These are phyloP conservation scores for Didymellaceae sp. DNA, from an alignment of 2,329 filamentous ascomycete species.

Conservation along the genomic window DNA sequence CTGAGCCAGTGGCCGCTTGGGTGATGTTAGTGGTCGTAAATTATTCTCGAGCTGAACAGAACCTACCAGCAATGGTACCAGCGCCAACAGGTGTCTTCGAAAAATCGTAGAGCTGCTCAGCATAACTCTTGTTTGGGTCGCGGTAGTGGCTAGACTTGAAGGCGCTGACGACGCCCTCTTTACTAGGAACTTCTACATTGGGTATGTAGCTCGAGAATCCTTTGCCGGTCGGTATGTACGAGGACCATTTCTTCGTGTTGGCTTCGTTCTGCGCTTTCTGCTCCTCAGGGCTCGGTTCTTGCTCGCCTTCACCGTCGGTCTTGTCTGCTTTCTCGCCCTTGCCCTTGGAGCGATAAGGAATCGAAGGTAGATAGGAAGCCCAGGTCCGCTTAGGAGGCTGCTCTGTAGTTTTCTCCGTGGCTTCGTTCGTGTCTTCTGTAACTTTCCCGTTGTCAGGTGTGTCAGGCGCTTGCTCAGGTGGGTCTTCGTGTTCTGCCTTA, in stretches of 20 bases:
- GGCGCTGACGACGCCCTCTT: conserved; percentile 52
- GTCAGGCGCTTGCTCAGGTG: conserved; percentile 41
- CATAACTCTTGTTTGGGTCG: conserved; percentile 57
- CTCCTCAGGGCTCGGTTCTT: conserved; percentile 34
- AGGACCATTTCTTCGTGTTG: conserved; percentile 52
- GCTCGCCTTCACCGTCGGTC: conserved; percentile 20
- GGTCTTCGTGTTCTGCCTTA: conserved; percentile 20
- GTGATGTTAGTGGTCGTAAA: neutral
- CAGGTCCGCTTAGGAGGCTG: conserved; percentile 43
- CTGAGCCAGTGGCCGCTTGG: conserved; percentile 54
- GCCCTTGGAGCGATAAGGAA: conserved; percentile 45
- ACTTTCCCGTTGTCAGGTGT: conserved; percentile 31
- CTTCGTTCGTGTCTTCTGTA: conserved; percentile 13
- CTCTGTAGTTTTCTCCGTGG: conserved; percentile 16
- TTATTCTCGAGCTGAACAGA: neutral
- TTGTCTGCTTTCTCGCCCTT: conserved; percentile 26
- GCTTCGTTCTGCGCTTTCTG: conserved; percentile 45
- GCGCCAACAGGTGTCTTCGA: conserved; percentile 59
- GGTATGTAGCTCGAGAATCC: conserved; percentile 58
- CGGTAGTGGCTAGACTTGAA: conserved; percentile 54
- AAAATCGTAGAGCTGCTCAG: conserved; percentile 58
- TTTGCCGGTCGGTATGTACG: conserved; percentile 56
- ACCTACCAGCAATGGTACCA: conserved; percentile 51
- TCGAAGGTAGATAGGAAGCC: conserved; percentile 49
- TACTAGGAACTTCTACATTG: conserved; percentile 43